phyloP scores from a whole-genome alignment of 805 yeast species.

The Yamadazyma philogaea region DNA sequence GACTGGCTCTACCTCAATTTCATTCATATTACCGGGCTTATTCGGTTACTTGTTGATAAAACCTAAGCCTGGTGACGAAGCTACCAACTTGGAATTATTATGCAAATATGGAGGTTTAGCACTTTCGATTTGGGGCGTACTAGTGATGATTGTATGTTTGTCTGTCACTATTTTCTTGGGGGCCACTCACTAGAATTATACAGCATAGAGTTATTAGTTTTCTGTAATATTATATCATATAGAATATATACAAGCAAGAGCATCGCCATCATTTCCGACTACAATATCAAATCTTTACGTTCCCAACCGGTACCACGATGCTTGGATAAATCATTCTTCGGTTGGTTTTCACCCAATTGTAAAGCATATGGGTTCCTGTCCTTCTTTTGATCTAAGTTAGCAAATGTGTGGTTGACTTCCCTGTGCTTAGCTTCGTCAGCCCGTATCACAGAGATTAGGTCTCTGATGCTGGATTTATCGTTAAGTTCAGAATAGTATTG shows the following conservation, averaged over 20 bases:
- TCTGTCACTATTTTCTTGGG: constrained; percentile 47
- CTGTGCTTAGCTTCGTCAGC: constrained; percentile 81
- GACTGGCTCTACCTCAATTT: constrained; percentile 77
- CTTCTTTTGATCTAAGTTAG: constrained; percentile 48
- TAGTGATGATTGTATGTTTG: constrained; percentile 54
- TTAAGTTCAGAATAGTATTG: constrained; percentile 59
- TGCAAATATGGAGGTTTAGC: constrained; percentile 40
- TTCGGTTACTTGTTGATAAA: constrained; percentile 64
- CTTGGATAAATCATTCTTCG: constrained; percentile 31
- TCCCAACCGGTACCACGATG: constrained; percentile 41
- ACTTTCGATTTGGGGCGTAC: constrained; percentile 51
- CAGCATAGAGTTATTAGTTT: not conserved
- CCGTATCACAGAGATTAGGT: constrained; percentile 57
- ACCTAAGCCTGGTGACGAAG: constrained; percentile 27
- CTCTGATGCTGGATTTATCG: constrained; percentile 52
- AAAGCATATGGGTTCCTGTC: constrained; percentile 70
- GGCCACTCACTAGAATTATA: constrained; percentile 13
- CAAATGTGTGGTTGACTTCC: constrained; percentile 76
- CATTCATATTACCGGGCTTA: constrained; percentile 74
- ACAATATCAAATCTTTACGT: constrained; percentile 32
- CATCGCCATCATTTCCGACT: not conserved
- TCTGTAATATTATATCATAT: constrained; percentile 2
- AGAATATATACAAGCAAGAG: too few species aligned
- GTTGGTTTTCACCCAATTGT: constrained; percentile 41
- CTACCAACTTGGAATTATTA: constrained; percentile 26